Conservation (phyloP, 1,284 basidiomycete genomes). For the Rhizoctonia solani region DNA sequence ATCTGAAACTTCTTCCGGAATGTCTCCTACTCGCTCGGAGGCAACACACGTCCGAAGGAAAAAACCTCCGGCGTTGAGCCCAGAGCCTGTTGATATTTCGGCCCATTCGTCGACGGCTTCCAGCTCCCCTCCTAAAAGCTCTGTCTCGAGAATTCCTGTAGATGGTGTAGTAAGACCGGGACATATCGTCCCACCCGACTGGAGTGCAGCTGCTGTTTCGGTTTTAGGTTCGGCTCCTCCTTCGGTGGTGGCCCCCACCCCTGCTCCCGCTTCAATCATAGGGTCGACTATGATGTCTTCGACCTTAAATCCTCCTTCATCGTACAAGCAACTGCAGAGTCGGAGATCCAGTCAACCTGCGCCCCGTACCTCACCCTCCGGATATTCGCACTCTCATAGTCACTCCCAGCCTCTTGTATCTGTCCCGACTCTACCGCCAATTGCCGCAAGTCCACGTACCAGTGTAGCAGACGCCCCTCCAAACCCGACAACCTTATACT, state of each 20-base stretch:
- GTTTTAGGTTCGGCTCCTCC: background rate
- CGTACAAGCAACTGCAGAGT: background rate
- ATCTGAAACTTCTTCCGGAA: background rate
- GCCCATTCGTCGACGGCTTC: background rate
- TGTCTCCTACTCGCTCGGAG: background rate
- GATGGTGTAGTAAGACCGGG: conserved; percentile 15
- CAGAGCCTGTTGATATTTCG: background rate
- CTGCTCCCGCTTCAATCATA: background rate
- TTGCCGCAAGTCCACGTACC: conserved; percentile 12
- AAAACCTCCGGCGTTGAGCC: conserved; percentile 7
- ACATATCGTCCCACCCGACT: conserved; percentile 9
- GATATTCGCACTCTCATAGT: background rate
- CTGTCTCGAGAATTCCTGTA: background rate
- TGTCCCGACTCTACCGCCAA: conserved; percentile 10
- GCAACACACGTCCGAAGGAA: conserved; percentile 12
- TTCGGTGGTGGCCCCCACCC: background rate
- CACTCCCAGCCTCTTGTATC: conserved; percentile 11
- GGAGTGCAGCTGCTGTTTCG: conserved; percentile 16
- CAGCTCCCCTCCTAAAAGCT: conserved; percentile 7
- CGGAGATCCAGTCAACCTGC: background rate
- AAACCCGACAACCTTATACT: background rate
- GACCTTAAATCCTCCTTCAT: background rate
- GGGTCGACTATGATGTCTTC: background rate
- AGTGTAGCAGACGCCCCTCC: background rate
- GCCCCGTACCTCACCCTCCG: background rate